A percentile compares a stretch with the other conserved stretches of the same genome.
These are phyloP conservation scores for Microthlaspi erraticum DNA, from an alignment of 345 rosid genomes.

Conservation along the genomic window DNA sequence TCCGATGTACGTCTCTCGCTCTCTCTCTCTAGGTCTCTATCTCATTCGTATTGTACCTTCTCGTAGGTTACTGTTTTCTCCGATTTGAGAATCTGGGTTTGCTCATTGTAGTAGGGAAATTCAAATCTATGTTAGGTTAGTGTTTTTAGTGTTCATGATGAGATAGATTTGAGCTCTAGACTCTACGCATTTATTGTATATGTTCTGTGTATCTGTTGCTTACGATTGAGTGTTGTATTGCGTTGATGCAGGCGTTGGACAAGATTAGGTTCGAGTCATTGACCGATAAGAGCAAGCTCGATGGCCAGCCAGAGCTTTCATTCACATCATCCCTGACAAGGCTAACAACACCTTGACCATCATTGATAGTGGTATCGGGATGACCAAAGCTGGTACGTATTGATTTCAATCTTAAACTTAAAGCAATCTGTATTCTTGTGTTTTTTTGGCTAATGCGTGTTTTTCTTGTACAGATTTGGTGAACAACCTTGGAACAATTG, in stretches of 20 bases:
- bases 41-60: too few relatives aligned
- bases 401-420: too few relatives aligned
- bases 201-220: background rate
- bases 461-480: background rate
- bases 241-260: background rate
- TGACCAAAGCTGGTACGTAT: background rate
- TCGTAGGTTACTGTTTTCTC: background rate
- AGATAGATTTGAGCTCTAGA: too few relatives aligned
- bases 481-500: background rate
- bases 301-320: background rate
- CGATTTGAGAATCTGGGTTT: too few relatives aligned
- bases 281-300: conserved; percentile 1
- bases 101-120: background rate
- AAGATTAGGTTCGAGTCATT: background rate
- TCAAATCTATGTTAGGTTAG: too few relatives aligned
- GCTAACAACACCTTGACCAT: background rate
- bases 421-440: too few relatives aligned
- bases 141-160: too few relatives aligned
- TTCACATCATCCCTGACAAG: background rate
- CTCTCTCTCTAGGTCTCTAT: too few relatives aligned
- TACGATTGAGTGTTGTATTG: background rate
- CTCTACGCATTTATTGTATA: too few relatives aligned
- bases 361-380: background rate
- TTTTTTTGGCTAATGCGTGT: too few relatives aligned
- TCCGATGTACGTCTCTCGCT: background rate